Evolutionary conservation across 2,329 filamentous ascomycete genomes (phyloP).

Genomic region (Colletotrichum musicola): DNA sequence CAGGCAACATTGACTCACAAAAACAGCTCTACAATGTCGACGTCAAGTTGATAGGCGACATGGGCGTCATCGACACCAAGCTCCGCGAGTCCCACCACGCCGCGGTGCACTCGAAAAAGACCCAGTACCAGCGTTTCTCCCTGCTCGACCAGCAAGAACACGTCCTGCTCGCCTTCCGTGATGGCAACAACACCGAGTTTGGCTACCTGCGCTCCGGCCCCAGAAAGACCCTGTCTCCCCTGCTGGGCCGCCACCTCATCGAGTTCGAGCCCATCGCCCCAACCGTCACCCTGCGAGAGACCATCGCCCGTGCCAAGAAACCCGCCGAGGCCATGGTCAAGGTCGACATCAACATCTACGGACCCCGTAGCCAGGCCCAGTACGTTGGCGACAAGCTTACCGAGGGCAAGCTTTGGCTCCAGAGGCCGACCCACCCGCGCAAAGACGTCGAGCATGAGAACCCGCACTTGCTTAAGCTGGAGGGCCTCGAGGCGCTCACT

Average conservation of each 20-base stretch:
- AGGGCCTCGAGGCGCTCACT: slow-evolving; percentile 36
- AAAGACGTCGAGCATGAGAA: slow-evolving; percentile 45
- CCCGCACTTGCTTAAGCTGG: slow-evolving; percentile 47
- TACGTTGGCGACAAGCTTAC: slow-evolving; percentile 47
- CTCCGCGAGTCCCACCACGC: slow-evolving; percentile 33
- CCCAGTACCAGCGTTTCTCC: slow-evolving; percentile 40
- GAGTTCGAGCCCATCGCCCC: slow-evolving; percentile 43
- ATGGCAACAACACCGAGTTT: slow-evolving; percentile 40
- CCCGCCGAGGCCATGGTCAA: slow-evolving; percentile 45
- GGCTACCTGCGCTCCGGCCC: slow-evolving; percentile 42
- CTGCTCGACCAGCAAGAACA: slow-evolving; percentile 40
- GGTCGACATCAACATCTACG: slow-evolving; percentile 54
- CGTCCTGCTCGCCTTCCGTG: slow-evolving; percentile 42
- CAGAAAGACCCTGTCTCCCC: slow-evolving; percentile 39
- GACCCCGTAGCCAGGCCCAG: slow-evolving; percentile 40
- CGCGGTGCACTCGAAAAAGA: not conserved
- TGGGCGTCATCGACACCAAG: slow-evolving; percentile 40
- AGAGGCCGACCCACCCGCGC: slow-evolving; percentile 46
- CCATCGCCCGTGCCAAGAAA: slow-evolving; percentile 44
- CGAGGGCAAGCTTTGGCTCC: slow-evolving; percentile 49
- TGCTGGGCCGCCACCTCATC: slow-evolving; percentile 37
- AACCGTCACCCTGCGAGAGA: slow-evolving; percentile 40
- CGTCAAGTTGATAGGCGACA: slow-evolving; percentile 43
- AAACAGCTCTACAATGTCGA: slow-evolving; percentile 43
- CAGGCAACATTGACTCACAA: slow-evolving; percentile 12